phyloP scores from a whole-genome alignment of 2,329 filamentous ascomycete genomes.

The Cladophialophora bantiana region DNA sequence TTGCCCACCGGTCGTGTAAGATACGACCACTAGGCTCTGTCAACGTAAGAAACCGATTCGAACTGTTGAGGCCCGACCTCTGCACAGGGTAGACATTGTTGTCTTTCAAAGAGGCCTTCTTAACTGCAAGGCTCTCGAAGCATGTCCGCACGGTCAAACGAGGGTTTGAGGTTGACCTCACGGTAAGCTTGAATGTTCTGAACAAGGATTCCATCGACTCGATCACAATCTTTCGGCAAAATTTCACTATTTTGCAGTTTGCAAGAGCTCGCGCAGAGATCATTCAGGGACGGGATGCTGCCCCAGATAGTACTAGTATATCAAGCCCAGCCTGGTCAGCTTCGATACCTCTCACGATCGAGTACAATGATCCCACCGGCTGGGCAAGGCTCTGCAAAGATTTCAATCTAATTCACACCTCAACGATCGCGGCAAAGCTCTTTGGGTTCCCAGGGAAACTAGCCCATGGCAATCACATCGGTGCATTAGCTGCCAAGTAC shows the following conservation, averaged over 20 bases:
- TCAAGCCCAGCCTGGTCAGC: not conserved
- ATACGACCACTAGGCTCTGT: constrained; percentile 29
- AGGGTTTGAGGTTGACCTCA: constrained; percentile 32
- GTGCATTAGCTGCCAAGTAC: constrained; percentile 9
- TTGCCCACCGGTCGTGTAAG: constrained; percentile 20
- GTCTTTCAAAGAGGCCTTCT: not conserved
- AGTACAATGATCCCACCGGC: constrained; percentile 7
- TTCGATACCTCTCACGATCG: not conserved
- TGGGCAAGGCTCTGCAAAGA: constrained; percentile 36
- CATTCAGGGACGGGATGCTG: not conserved
- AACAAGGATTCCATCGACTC: not conserved
- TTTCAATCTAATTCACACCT: constrained; percentile 36
- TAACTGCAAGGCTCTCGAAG: constrained; percentile 16
- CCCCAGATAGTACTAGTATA: not conserved
- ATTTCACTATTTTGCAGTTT: constrained; percentile 34
- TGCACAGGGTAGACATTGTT: constrained; percentile 11
- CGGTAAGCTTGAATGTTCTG: constrained; percentile 21
- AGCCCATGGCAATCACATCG: constrained; percentile 35
- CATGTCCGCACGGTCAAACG: constrained; percentile 26
- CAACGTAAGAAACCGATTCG: constrained; percentile 33
- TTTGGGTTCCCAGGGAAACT: constrained; percentile 31
- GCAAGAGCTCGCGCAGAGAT: constrained; percentile 1
- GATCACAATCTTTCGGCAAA: constrained; percentile 23
- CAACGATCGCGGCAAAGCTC: constrained; percentile 25
- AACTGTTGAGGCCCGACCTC: constrained; percentile 27